Percentiles rank a stretch among this genome's conserved stretches.
Conservation (phyloP, 345 rosid genomes). For the Pistacia atlantica region DNA sequence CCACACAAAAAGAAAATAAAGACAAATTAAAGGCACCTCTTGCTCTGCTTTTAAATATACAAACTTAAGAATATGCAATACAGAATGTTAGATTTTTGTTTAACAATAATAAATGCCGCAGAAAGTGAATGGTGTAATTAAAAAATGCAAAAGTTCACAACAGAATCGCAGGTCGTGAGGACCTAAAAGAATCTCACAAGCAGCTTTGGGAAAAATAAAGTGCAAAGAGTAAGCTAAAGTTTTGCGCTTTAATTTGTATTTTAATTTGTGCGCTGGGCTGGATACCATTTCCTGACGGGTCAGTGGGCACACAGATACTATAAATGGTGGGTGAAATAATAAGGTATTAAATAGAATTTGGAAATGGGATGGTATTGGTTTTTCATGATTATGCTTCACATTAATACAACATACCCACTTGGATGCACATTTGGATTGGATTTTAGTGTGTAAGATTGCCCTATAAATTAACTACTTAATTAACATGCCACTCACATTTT, state of each 20-base stretch:
- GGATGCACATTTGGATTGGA: not conserved
- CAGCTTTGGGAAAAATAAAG: not conserved
- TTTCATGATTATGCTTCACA: not conserved
- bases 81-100: no score
- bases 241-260: not conserved
- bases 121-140: not conserved
- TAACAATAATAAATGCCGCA: not conserved
- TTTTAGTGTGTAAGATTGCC: not conserved
- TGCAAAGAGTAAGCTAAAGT: not conserved
- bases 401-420: slow-evolving; percentile 1
- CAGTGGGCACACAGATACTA: no score
- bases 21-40: not conserved
- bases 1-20: not conserved
- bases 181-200: not conserved
- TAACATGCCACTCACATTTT: no score
- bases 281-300: not conserved
- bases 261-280: slow-evolving; percentile 4
- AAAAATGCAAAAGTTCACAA: not conserved
- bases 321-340: not conserved
- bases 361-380: not conserved
- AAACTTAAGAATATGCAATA: not conserved
- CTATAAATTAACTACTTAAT: not conserved
- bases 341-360: not conserved
- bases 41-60: not conserved
- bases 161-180: not conserved